These are phyloP conservation scores for Zygotorulaspora danielsina DNA, from an alignment of 805 yeast genomes.

Conservation along the genomic window DNA sequence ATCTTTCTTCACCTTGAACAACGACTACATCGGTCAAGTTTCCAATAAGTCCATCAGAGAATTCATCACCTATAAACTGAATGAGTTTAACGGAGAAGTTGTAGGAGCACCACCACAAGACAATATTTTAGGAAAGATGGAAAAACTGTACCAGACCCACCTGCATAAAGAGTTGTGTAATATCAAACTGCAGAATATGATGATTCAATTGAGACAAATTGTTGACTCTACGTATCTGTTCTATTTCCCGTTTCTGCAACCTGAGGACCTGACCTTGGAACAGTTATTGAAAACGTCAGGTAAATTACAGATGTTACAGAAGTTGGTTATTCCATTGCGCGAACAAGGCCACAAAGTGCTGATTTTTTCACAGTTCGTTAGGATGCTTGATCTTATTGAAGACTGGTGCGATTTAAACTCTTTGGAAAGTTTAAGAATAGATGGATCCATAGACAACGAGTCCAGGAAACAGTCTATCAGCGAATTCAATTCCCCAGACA, in stretches of 20 bases:
- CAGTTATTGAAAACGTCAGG: slow-evolving; percentile 56
- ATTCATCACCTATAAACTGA: slow-evolving; percentile 41
- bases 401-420: slow-evolving; percentile 60
- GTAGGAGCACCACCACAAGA: slow-evolving; percentile 8
- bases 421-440: slow-evolving; percentile 55
- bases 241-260: slow-evolving; percentile 65
- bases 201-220: slow-evolving; percentile 80
- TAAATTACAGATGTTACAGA: slow-evolving; percentile 66
- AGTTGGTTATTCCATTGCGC: slow-evolving; percentile 51
- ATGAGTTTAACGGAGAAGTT: slow-evolving; percentile 3
- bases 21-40: slow-evolving; percentile 29
- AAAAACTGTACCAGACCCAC: slow-evolving; percentile 29
- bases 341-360: slow-evolving; percentile 60
- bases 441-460: slow-evolving; percentile 66
- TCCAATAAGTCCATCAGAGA: slow-evolving; percentile 38
- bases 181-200: slow-evolving; percentile 57
- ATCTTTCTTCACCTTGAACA: slow-evolving; percentile 48
- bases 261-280: slow-evolving; percentile 40
- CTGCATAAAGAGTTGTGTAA: slow-evolving; percentile 42
- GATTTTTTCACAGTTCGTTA: slow-evolving; percentile 83
- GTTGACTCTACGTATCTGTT: slow-evolving; percentile 85
- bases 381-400: slow-evolving; percentile 72
- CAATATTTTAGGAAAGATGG: slow-evolving; percentile 23
- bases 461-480: slow-evolving; percentile 63
- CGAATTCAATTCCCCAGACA: slow-evolving; percentile 38